These are phyloP conservation scores for Xylariales sp. DNA, from an alignment of 2,329 filamentous ascomycete genomes.

Conservation along the genomic window DNA sequence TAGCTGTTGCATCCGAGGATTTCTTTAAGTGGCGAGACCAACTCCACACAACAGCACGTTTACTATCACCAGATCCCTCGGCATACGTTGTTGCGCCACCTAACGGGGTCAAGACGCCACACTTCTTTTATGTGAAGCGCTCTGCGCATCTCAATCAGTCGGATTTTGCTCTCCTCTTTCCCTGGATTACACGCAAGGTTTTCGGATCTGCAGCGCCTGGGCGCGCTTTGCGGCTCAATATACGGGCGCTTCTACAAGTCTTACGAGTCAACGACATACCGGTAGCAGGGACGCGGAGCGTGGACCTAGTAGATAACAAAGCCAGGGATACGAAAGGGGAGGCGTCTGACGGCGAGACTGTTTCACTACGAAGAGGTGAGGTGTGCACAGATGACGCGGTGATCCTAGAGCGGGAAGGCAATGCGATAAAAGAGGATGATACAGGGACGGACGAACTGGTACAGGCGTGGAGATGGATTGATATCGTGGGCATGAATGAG, in stretches of 20 bases:
- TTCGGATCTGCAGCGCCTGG: constrained; percentile 69
- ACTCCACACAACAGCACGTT: constrained; percentile 73
- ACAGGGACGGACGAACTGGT: constrained; percentile 47
- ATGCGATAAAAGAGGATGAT: constrained; percentile 37
- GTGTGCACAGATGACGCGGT: constrained; percentile 58
- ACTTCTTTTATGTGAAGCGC: constrained; percentile 78
- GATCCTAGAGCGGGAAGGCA: constrained; percentile 61
- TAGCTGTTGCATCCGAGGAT: constrained; percentile 79
- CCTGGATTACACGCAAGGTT: constrained; percentile 71
- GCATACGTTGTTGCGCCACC: constrained; percentile 57
- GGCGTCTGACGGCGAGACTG: constrained; percentile 47
- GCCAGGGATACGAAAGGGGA: constrained; percentile 3
- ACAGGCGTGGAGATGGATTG: constrained; percentile 64
- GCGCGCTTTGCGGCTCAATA: constrained; percentile 68
- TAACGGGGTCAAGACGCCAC: constrained; percentile 55
- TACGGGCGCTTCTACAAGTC: constrained; percentile 68
- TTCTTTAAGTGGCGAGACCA: constrained; percentile 85
- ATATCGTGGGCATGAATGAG: constrained; percentile 61
- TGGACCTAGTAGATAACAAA: constrained; percentile 59
- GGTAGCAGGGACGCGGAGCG: constrained; percentile 57
- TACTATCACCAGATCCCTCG: constrained; percentile 69
- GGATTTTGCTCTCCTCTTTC: constrained; percentile 86
- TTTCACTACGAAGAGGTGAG: constrained; percentile 34
- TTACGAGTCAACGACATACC: constrained; percentile 62
- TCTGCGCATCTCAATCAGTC: constrained; percentile 86